Base-by-base conservation (phyloP, 345 rosid genomes). In the Populus deltoides region DNA sequence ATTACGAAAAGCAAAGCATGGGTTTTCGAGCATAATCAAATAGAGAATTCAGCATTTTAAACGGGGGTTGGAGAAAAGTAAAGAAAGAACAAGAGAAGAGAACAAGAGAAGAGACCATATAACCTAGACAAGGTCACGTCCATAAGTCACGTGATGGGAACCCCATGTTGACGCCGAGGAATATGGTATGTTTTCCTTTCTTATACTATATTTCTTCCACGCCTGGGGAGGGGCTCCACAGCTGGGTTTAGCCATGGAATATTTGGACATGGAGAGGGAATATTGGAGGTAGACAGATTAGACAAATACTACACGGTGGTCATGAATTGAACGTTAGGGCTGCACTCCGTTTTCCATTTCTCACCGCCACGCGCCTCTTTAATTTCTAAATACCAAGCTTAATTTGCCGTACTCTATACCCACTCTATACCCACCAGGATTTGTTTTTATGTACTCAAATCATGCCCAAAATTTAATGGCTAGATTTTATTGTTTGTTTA, bases 101-200 rank as follows among this genome's bases (percentile, higher is more conserved):
- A 84, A 80, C 69, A 74, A 79, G 61, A 70, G 35, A 78, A 13
- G 80, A 75, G 81, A 76, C 25, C 83, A 84, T 80, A 65, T 12
- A 25, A 57, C 87, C 78, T 38, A 72, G 86, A 80, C 87, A 87
- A 81, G 69, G 75, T 82, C 84, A 81, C 81, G 83, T 77, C 83
- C 82, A 41, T 55, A 67, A 78, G 85, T 90, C 97, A 92, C 92
- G 94, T 89, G 92, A 90, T 63, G 53, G 33, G 75, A 71, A 81
- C 78, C 74, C 71, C 87, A 78, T 86, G 86, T 89, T 80, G 92
- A 90, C 90, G 91, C 97, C 97, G 93, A 84, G 89, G 90, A 87
- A 86, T 85, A 75, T 76, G 90, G 86, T 61, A n/a, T 31, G 27
- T n/a, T 49, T 80, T 68, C 12, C 65, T 31, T 67, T 45, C 59